These are phyloP conservation scores for Nymphaea thermarum DNA, from an alignment of 164 flowering plant species.

Conservation along the genomic window DNA sequence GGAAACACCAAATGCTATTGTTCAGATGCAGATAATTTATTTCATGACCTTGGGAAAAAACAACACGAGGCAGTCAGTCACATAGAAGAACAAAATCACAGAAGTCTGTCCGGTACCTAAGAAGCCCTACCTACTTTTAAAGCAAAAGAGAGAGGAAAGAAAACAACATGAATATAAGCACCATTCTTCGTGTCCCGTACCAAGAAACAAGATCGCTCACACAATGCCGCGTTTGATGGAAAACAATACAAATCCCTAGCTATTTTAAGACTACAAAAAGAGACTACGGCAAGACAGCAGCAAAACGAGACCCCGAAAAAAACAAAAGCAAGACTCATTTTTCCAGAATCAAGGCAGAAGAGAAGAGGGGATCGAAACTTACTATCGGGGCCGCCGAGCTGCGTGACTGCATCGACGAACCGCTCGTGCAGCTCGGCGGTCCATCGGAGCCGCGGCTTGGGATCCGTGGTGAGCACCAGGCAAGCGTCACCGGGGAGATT, in stretches of 20 bases:
- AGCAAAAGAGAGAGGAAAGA: no score
- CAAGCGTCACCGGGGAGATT: slow-evolving; percentile 16
- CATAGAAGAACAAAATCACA: no score
- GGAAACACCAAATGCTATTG: no score
- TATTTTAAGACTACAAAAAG: neutral
- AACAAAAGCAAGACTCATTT: neutral
- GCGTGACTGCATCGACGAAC: slow-evolving; percentile 54
- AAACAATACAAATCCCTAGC: neutral
- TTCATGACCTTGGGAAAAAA: no score
- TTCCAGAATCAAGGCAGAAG: neutral
- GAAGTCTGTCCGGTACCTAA: no score
- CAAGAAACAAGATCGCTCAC: neutral
- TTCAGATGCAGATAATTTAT: no score
- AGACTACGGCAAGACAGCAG: neutral
- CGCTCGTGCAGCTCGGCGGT: slow-evolving; percentile 57
- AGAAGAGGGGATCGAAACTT: neutral
- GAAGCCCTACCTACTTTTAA: no score
- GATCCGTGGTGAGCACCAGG: slow-evolving; percentile 49
- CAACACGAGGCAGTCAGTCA: no score
- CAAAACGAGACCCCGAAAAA: no score
- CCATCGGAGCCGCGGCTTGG: slow-evolving; percentile 60
- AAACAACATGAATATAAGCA: no score
- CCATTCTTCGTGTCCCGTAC: no score
- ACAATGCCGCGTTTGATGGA: neutral
- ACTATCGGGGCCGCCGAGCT: slow-evolving; percentile 62